Percentiles rank a stretch among this genome's conserved stretches.
Conservation (phyloP, 768 basidiomycete species). For the Aureoboletus auriporus region DNA sequence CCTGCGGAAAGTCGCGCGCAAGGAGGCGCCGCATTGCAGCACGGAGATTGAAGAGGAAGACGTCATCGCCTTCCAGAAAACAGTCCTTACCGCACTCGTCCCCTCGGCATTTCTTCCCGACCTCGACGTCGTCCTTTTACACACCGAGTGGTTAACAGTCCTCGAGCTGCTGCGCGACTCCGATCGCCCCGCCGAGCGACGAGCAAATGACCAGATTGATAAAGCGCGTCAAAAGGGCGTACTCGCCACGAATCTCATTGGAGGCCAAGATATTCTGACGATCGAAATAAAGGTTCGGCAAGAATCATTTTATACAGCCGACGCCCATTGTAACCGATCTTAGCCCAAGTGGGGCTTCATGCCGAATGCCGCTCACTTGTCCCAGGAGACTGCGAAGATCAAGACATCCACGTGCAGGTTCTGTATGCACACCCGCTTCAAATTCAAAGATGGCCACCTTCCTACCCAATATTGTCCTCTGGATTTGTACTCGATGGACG, state of each 20-base stretch:
- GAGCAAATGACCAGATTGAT: slow-evolving; percentile 57
- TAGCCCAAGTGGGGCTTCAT: slow-evolving; percentile 99
- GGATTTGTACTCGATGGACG: slow-evolving; percentile 79
- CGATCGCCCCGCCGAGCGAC: slow-evolving; percentile 55
- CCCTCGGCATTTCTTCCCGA: slow-evolving; percentile 56
- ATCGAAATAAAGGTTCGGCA: slow-evolving; percentile 86
- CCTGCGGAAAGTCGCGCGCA: slow-evolving; percentile 54
- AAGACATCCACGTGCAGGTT: slow-evolving; percentile 83
- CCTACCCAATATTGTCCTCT: slow-evolving; percentile 73
- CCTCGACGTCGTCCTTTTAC: slow-evolving; percentile 44
- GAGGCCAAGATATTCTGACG: slow-evolving; percentile 52
- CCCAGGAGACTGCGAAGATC: slow-evolving; percentile 47
- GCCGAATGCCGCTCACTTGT: slow-evolving; percentile 59
- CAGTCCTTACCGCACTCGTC: slow-evolving; percentile 63
- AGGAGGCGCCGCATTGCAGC: slow-evolving; percentile 8
- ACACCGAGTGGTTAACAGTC: slow-evolving; percentile 54
- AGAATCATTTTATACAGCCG: neutral
- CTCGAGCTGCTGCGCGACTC: slow-evolving; percentile 45
- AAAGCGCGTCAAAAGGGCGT: slow-evolving; percentile 50
- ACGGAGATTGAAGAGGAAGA: slow-evolving; percentile 33
- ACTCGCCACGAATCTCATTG: slow-evolving; percentile 78
- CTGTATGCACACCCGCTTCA: slow-evolving; percentile 79
- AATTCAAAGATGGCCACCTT: slow-evolving; percentile 30
- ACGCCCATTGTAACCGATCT: slow-evolving; percentile 1
- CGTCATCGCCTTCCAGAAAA: slow-evolving; percentile 54